Conservation (phyloP, 2,329 filamentous ascomycete genomes). For the Tympanopsis confertula region DNA sequence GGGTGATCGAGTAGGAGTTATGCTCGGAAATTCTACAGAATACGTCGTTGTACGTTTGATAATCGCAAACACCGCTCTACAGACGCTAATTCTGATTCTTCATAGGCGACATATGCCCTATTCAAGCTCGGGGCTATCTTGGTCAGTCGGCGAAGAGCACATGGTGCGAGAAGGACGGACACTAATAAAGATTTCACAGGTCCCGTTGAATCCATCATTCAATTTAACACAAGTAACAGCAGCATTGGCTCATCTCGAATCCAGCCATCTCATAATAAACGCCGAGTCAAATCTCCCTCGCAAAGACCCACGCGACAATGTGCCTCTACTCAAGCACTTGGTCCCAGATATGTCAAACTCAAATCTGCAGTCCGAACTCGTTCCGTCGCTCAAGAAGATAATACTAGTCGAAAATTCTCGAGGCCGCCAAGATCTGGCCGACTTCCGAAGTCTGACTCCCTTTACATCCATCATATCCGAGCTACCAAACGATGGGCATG, state of each 20-base stretch:
- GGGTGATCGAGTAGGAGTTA: neutral
- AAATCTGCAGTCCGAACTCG: neutral
- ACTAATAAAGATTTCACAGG: neutral
- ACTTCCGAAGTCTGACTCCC: neutral
- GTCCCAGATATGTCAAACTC: neutral
- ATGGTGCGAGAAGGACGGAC: neutral
- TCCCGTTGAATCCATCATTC: neutral
- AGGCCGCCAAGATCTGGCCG: neutral
- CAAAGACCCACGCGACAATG: neutral
- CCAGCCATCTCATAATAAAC: neutral
- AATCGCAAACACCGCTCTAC: no score
- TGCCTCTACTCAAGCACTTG: neutral
- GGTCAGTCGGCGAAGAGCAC: neutral
- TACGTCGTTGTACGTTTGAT: neutral
- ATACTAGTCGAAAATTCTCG: neutral
- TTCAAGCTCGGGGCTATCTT: conserved; percentile 1
- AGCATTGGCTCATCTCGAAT: neutral
- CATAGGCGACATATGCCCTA: neutral
- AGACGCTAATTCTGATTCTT: no score
- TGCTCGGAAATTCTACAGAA: neutral
- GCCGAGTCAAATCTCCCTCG: neutral
- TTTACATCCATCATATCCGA: neutral
- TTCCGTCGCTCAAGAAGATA: neutral
- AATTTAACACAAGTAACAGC: neutral
- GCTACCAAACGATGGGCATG: neutral